Percentiles rank a stretch among this genome's conserved stretches.
Evolutionary conservation across 495 filamentous ascomycete genomes (phyloP).

Genomic region (Amorphotheca resinae): DNA sequence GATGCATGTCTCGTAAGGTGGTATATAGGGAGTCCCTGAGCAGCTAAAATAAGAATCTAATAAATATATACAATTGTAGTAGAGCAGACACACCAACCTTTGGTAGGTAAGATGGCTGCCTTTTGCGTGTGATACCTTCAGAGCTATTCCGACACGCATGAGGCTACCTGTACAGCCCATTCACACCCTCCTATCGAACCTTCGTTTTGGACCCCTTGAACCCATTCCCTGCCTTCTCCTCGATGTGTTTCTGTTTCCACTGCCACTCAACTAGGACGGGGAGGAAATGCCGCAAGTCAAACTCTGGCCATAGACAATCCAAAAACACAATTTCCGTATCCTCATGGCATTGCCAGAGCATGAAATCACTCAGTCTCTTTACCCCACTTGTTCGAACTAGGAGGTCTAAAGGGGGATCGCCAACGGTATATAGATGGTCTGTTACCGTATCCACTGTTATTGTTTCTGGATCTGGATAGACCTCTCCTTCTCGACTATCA

Average conservation of each 20-base stretch:
- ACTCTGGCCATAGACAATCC: slow-evolving; percentile 90
- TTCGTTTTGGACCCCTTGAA: slow-evolving; percentile 14
- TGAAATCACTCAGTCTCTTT: slow-evolving; percentile 84
- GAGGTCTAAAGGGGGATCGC: slow-evolving; percentile 75
- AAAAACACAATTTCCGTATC: slow-evolving; percentile 86
- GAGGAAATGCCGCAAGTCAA: slow-evolving; percentile 87
- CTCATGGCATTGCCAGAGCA: slow-evolving; percentile 96
- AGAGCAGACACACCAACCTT: too few species aligned
- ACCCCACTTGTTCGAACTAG: slow-evolving; percentile 87
- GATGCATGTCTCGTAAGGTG: too few species aligned
- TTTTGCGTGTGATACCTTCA: not conserved
- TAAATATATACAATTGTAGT: too few species aligned
- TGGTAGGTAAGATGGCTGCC: slow-evolving; percentile 20
- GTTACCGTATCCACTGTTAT: slow-evolving; percentile 72
- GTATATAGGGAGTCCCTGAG: too few species aligned
- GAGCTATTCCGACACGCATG: not conserved
- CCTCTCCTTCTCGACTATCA: slow-evolving; percentile 11
- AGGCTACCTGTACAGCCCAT: not conserved
- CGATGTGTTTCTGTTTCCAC: slow-evolving; percentile 38
- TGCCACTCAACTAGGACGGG: slow-evolving; percentile 92
- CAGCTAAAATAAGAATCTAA: too few species aligned
- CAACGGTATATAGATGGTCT: slow-evolving; percentile 71
- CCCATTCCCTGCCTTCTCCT: slow-evolving; percentile 15
- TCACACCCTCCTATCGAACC: slow-evolving; percentile 5
- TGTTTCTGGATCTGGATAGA: slow-evolving; percentile 59